Base-by-base conservation (phyloP, 345 rosid genomes). In the Pugionium dolabratum region DNA sequence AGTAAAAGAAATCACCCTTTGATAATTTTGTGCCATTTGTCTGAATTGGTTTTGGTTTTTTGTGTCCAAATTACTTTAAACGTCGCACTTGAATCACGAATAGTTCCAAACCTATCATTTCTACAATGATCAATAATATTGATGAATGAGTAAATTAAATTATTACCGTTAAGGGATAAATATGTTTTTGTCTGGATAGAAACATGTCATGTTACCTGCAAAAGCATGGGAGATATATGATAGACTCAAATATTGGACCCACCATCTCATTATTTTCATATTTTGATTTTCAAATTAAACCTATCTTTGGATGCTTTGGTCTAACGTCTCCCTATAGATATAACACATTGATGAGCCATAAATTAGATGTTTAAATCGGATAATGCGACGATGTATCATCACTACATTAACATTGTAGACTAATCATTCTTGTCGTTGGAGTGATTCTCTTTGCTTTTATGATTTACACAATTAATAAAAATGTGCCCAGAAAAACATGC, bases 391-490 rank as follows among this genome's bases (percentile, higher is more conserved):
- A 53, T 35, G n/a, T 37, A 62, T 61, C 55, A 70, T 71, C 51
- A 18, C 18, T 18, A 47, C 64, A 49, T 39, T 71, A 46, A 54
- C 58, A 46, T 31, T 7, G 58, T 71, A 57, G 46, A 63, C 33
- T 55, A 71, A 71, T 64, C 59, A 64, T 64, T 49, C 27, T 64
- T 64, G 59, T 64, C 59, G 44, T 48, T 28, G 11, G 58, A 47
- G 63, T 71, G 52, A 56, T 63, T 63, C 58, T 39, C 62, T 70
- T 31, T 70, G 49, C 75, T 54, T 70, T 46, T 28, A 57, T 9
- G 28, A 18, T 27, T 30, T 63, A 55, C 27, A 47, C 27, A 44
- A 25, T 2, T 18, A 18, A 18, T 18, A 18, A 18, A 48, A 18
- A 63, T 54, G 47, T 31, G 44, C 9, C 28, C 39, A 40, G 32